These are phyloP conservation scores for Lanmaoa pseudosensibilis DNA, from an alignment of 768 basidiomycete genomes.

Conservation along the genomic window DNA sequence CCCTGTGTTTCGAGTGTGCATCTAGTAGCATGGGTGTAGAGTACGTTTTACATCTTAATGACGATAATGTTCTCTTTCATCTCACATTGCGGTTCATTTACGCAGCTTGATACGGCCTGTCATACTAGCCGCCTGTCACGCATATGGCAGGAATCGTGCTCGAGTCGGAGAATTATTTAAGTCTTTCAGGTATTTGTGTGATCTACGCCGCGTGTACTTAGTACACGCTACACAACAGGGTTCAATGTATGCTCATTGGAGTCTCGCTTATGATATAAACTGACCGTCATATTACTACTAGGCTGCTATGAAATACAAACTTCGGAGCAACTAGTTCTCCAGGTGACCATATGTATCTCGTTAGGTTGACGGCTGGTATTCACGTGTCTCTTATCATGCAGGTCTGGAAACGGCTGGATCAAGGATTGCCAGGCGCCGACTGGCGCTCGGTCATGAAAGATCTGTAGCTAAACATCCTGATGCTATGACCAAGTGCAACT, in stretches of 20 bases:
- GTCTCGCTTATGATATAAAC: slow-evolving; percentile 9
- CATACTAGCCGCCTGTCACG: slow-evolving; percentile 33
- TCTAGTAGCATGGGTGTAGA: slow-evolving; percentile 31
- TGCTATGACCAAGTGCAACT: slow-evolving; percentile 21
- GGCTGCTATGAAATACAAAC: slow-evolving; percentile 41
- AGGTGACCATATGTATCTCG: slow-evolving; percentile 28
- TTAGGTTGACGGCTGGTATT: slow-evolving; percentile 22
- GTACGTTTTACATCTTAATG: slow-evolving; percentile 28
- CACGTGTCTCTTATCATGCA: slow-evolving; percentile 21
- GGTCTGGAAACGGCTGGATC: slow-evolving; percentile 39
- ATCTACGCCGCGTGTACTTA: slow-evolving; percentile 11
- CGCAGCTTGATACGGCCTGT: slow-evolving; percentile 34
- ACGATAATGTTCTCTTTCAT: slow-evolving; percentile 1
- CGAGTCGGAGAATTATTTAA: slow-evolving; percentile 30
- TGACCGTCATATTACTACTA: slow-evolving; percentile 24
- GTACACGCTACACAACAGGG: slow-evolving; percentile 20
- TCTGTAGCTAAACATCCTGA: slow-evolving; percentile 26
- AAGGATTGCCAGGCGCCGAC: slow-evolving; percentile 30
- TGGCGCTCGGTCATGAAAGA: slow-evolving; percentile 39
- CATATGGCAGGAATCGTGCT: slow-evolving; percentile 23
- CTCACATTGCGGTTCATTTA: slow-evolving; percentile 10
- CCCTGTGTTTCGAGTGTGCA: slow-evolving; percentile 32
- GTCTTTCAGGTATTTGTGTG: slow-evolving; percentile 25
- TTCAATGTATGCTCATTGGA: slow-evolving; percentile 24
- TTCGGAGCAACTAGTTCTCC: slow-evolving; percentile 34